Base-by-base conservation (phyloP, 768 basidiomycete species). In the Pulveroboletus sp. region DNA sequence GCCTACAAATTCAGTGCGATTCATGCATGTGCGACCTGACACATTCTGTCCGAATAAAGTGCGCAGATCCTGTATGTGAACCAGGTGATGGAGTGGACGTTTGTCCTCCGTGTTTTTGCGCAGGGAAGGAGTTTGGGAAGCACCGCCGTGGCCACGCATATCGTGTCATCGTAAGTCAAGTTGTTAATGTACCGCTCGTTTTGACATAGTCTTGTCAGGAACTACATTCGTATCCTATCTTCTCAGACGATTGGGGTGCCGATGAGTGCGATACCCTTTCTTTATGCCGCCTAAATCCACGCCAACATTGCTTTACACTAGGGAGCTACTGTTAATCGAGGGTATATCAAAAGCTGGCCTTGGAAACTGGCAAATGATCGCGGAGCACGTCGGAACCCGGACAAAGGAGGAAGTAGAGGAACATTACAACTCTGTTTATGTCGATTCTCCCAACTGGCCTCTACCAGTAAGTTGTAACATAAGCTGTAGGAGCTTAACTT, bases 281-380 rank as follows among this genome's bases (percentile, higher is more conserved):
- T 27, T 24, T 3, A 32, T 49, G 36, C 32, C 43, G 19, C 33
- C 25, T 32, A 17, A 34, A 29, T 37, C 40, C 42, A 33, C 35
- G 11, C 46, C 42, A 43, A 55, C 51, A 7, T 41, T 21, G 56
- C 23, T 24, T 40, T 29, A 12, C 19, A 6, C 20, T 57, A 94
- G 92, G 70, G 95, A 99, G 65, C 75, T 98, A 2, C 72, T 95
- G 7, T 73, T 99, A 16, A 73, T 97, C 38, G 92, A 94, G 46
- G 97, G 94, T 25, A 83, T 94, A 27, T 79, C 89, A 7, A 77
- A 80, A 21, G 88, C 91, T 61, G 95, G 95, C 1, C 68, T 98
- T 29, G 95, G 95, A 4, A 98, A 97, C 64, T 99, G 95, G 95
- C 86, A 87, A 63, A 94, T 94, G 60, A 90, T 95, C 36, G 88